Evolutionary conservation across 108 stramenopile species (phyloP), one percentile per base, ranked within the genome.

Genomic region (Nitzschia palea): DNA sequence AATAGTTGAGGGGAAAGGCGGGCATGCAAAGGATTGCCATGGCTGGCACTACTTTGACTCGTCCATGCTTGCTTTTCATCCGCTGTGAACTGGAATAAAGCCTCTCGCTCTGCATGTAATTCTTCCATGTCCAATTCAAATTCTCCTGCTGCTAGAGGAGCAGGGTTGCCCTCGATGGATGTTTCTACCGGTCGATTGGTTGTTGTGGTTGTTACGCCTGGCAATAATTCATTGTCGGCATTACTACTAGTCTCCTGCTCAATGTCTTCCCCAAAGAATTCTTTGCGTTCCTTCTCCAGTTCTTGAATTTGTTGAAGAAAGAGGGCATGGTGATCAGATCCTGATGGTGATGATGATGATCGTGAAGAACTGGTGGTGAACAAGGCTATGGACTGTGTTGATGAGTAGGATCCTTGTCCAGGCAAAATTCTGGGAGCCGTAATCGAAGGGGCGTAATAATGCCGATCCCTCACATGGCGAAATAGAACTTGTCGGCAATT

Each of bases 51-150:
- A 34, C 10, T 32, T 44, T 26, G 23, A 34, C 23, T 34, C 43
- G 54, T 55, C 91, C 91, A 93, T 9, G 84, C 85, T 29, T 48
- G 48, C 55, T 73, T 77, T 62, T 93, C 91, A 35, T 90, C 78
- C 15, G 67, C 23, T 2, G 81, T 78, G 55, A 90, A 93, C 43
- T 74, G 76, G 75, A 74, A 93, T 10, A 88, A 29, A 3, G 77
- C 76, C 51, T 89, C 87, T 60, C 91, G 63, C 63, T 87, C 86
- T 14, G 44, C 65, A 18, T 83, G 52, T 33, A 83, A 66, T 58
- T 81, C 76, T 62, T 84, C 83, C 69, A 79, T 67, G 35, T 74
- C 70, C 10, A 45, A 8, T 42, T 56, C 23, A 34, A 20, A 56
- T 12, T 17, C 8, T 43, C 12, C n/a, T 60, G 36, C 9, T 48